Base-by-base conservation (phyloP, 768 basidiomycete species). In the Fomitopsis pulvina region DNA sequence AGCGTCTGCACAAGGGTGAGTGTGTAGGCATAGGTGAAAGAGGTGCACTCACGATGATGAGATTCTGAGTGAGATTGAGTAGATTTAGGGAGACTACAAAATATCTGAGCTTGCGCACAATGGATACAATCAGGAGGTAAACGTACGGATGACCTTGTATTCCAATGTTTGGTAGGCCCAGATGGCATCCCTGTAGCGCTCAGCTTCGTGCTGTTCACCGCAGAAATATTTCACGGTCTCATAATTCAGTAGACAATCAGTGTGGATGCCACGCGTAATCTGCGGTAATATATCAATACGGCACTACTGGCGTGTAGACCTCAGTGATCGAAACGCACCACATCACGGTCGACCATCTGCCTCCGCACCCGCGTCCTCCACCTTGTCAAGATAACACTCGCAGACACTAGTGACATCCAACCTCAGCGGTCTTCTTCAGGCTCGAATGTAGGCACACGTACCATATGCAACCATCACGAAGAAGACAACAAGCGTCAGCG, bases 201-300 rank as follows among this genome's bases (percentile, higher is more conserved):
- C 72, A 16, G 75, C 76, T 61, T 94, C 92, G 57, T 91, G 80
- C 21, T 78, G 74, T 65, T 95, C 92, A 14, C 89, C 86, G n/a
- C 81, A 81, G 62, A 92, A 93, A 63, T 90, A 90, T 65, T 90
- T 93, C 58, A 92, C 85, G 4, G 89, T 91, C 64, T 87, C 86
- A 52, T 87, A 88, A 61, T 87, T 87, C 45, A 89, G 75, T 25
- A 91, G 67, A 57, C 81, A 82, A 59, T 92, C 90, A 4, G 87
- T 84, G 56, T 89, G 85, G 46, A 92, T 92, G 8, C 85, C 87
- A 32, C 91, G 79, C 21, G 84, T 90, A 22, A 84, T 66, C 83
- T 85, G 43, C 29, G 28, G 4, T 27, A 25, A 29, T 1, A 29
- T 14, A 27, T 41, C 34, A 44, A 32, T 45, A 38, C 16, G 12